Evolutionary conservation across 2,329 filamentous ascomycete genomes (phyloP).

Genomic region (Coniella lustricola): DNA sequence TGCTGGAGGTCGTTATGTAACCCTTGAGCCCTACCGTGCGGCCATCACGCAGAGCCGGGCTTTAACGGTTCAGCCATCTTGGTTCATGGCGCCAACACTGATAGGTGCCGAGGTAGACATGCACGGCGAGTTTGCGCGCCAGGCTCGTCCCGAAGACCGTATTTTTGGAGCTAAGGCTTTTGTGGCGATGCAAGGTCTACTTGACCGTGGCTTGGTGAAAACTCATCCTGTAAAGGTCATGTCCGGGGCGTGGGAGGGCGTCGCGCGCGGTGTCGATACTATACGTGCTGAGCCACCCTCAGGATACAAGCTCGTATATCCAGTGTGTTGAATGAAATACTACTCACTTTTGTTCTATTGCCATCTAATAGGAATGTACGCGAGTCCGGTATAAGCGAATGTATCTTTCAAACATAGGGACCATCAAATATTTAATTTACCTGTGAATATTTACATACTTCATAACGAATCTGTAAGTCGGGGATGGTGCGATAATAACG

Average conservation of each 20-base stretch:
- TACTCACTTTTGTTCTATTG: no score
- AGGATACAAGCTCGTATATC: neutral
- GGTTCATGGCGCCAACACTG: neutral
- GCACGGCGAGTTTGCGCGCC: neutral
- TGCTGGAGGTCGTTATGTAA: conserved; percentile 20
- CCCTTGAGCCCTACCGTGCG: neutral
- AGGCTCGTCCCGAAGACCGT: neutral
- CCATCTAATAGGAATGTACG: no score
- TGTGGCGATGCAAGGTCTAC: neutral
- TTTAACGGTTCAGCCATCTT: neutral
- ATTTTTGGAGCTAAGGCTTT: neutral
- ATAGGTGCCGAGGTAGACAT: neutral
- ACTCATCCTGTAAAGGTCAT: neutral
- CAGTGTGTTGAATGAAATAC: neutral
- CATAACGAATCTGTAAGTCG: no score
- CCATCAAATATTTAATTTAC: no score
- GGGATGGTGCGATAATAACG: no score
- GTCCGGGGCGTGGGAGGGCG: neutral
- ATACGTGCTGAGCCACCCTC: neutral
- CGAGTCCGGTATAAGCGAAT: no score
- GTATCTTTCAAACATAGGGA: no score
- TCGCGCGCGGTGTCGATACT: neutral
- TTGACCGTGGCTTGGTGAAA: neutral
- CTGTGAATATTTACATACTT: no score
- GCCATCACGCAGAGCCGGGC: neutral